phyloP scores from a whole-genome alignment of 2,329 filamentous ascomycete species.

The Pseudogymnoascus sp. region DNA sequence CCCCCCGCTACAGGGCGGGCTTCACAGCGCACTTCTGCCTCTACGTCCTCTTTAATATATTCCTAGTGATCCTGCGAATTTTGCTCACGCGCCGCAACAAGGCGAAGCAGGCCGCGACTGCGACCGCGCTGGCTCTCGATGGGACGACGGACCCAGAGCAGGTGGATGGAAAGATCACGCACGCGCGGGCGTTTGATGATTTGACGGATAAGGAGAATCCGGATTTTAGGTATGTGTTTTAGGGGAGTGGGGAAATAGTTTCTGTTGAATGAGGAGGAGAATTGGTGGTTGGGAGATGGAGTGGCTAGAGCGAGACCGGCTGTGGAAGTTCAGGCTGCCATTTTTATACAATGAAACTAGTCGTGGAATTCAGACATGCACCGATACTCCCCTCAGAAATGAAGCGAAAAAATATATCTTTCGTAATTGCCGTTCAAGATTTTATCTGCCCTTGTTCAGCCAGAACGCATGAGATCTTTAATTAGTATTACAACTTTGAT shows the following conservation, averaged over 20 bases:
- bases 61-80: constrained; percentile 32
- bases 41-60: constrained; percentile 30
- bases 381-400: neutral
- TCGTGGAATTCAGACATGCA: neutral
- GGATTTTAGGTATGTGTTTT: constrained; percentile 18
- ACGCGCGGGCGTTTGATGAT: constrained; percentile 15
- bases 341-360: neutral
- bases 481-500: neutral
- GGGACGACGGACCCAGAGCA: constrained; percentile 5
- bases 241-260: neutral
- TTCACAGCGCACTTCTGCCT: constrained; percentile 32
- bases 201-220: constrained; percentile 20
- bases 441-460: neutral
- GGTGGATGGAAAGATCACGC: constrained; percentile 6
- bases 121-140: neutral
- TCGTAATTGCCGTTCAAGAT: neutral
- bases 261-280: neutral
- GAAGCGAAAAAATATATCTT: neutral
- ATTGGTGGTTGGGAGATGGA: neutral
- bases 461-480: too few relatives aligned
- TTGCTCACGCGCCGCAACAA: constrained; percentile 35
- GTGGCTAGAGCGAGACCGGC: too few relatives aligned
- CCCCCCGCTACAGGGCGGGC: constrained; percentile 23
- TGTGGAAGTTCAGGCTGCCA: neutral
- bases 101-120: neutral